These are phyloP conservation scores for Penicillium sp. DNA, from an alignment of 2,329 filamentous ascomycete genomes.

Conservation along the genomic window DNA sequence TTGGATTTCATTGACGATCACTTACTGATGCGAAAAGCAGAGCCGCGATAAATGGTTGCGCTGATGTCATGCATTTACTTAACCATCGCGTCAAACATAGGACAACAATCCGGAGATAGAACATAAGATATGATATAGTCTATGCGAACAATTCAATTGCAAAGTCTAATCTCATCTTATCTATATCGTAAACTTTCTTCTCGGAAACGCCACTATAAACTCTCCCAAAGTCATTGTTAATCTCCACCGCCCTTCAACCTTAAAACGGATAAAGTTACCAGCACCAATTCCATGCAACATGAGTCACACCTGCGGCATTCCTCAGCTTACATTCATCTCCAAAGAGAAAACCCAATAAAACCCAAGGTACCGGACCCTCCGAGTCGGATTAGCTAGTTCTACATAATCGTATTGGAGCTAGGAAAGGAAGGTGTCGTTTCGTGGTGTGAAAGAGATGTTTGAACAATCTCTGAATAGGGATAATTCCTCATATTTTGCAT, in stretches of 20 bases:
- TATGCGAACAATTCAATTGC: no score
- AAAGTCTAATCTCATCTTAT: not conserved
- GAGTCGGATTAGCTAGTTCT: not conserved
- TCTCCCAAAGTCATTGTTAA: not conserved
- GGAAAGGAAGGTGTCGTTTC: not conserved
- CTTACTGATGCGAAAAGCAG: constrained; percentile 1
- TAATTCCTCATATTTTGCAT: not conserved
- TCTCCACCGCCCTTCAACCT: constrained; percentile 1
- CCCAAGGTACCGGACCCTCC: not conserved
- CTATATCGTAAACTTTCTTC: no score
- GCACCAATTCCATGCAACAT: not conserved
- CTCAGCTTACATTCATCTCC: no score
- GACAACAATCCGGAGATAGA: not conserved
- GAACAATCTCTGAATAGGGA: no score
- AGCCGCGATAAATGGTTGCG: not conserved
- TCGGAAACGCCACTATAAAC: not conserved
- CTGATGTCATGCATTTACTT: constrained; percentile 6
- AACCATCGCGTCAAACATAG: no score
- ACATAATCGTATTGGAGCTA: not conserved
- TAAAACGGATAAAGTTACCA: constrained; percentile 6
- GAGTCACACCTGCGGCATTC: no score
- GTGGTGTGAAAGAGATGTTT: no score
- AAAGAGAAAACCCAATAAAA: not conserved
- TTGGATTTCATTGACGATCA: constrained; percentile 1
- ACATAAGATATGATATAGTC: no score